Evolutionary conservation across 768 basidiomycete genomes (phyloP).

Genomic region (Termitomyces sp.): DNA sequence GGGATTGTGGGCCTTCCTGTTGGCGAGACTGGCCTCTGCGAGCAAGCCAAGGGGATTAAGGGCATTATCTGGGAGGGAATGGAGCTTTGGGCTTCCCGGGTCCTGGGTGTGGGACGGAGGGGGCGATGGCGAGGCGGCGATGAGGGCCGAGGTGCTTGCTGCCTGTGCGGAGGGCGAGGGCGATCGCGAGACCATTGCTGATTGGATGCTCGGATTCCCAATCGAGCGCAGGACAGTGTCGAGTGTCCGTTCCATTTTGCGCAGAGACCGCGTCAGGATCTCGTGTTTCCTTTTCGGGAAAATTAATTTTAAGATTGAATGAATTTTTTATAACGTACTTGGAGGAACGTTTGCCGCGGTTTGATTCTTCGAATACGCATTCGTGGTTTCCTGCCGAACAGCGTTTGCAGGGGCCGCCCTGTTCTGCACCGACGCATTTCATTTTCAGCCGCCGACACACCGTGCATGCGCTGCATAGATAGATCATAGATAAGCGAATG

Average conservation of each 20-base stretch:
- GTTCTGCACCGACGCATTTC: conserved; percentile 90
- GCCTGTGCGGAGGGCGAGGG: conserved; percentile 69
- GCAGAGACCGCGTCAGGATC: conserved; percentile 71
- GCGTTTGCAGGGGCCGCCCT: conserved; percentile 89
- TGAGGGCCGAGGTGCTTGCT: conserved; percentile 55
- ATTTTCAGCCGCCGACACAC: conserved; percentile 91
- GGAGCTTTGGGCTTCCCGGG: conserved; percentile 75
- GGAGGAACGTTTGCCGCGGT: conserved; percentile 86
- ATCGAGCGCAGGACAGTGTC: conserved; percentile 89
- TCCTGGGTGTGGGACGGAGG: conserved; percentile 25
- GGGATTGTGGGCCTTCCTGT: conserved; percentile 56
- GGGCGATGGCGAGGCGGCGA: conserved; percentile 47
- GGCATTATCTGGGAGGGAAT: conserved; percentile 87
- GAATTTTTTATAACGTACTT: no score
- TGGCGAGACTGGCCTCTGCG: conserved; percentile 84
- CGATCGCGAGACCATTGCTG: conserved; percentile 79
- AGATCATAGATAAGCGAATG: conserved; percentile 10
- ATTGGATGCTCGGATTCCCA: conserved; percentile 75
- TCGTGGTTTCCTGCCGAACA: conserved; percentile 78
- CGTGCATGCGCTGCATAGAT: conserved; percentile 71
- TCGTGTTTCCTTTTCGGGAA: conserved; percentile 69
- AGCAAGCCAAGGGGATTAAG: conserved; percentile 91
- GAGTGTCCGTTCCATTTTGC: conserved; percentile 91
- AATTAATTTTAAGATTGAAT: no score
- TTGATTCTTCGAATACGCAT: conserved; percentile 96